Percentiles rank a stretch among this genome's conserved stretches.
phyloP scores from a whole-genome alignment of 208 protist species.

The Tetramitus jugosus region DNA sequence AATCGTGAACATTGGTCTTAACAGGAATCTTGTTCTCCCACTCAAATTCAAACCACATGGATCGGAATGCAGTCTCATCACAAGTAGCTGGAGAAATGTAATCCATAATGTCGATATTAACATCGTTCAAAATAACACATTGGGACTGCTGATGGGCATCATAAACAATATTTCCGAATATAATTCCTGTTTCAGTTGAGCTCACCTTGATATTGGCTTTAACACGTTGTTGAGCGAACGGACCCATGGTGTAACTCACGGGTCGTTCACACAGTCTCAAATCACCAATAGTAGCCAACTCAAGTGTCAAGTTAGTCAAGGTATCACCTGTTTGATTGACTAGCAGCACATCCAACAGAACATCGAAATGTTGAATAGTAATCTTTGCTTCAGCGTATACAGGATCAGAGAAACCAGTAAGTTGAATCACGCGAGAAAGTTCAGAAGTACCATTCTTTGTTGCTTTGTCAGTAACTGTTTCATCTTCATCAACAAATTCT shows the following conservation, averaged over 20 bases:
- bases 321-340: slow-evolving; percentile 86
- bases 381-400: slow-evolving; percentile 95
- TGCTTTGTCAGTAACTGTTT: background rate
- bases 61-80: slow-evolving; percentile 75
- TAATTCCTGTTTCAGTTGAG: slow-evolving; percentile 90
- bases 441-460: background rate
- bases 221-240: slow-evolving; percentile 64
- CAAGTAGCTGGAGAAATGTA: slow-evolving; percentile 87
- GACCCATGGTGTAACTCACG: slow-evolving; percentile 75
- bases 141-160: slow-evolving; percentile 67
- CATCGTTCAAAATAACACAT: slow-evolving; percentile 88
- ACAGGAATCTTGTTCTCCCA: slow-evolving; percentile 97
- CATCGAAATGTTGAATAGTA: slow-evolving; percentile 93
- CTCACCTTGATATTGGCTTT: slow-evolving; percentile 93
- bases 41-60: slow-evolving; percentile 95
- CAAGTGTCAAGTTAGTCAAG: slow-evolving; percentile 87
- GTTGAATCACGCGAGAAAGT: background rate
- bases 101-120: slow-evolving; percentile 97
- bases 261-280: slow-evolving; percentile 93
- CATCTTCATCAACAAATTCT: slow-evolving; percentile 16
- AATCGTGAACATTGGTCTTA: slow-evolving; percentile 55
- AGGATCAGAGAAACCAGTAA: slow-evolving; percentile 90
- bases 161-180: slow-evolving; percentile 94
- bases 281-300: slow-evolving; percentile 88
- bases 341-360: slow-evolving; percentile 81